Percentiles rank a stretch among this genome's conserved stretches.
Conservation (phyloP, 2,329 filamentous ascomycete genomes). For the Sporothrix luriei region DNA sequence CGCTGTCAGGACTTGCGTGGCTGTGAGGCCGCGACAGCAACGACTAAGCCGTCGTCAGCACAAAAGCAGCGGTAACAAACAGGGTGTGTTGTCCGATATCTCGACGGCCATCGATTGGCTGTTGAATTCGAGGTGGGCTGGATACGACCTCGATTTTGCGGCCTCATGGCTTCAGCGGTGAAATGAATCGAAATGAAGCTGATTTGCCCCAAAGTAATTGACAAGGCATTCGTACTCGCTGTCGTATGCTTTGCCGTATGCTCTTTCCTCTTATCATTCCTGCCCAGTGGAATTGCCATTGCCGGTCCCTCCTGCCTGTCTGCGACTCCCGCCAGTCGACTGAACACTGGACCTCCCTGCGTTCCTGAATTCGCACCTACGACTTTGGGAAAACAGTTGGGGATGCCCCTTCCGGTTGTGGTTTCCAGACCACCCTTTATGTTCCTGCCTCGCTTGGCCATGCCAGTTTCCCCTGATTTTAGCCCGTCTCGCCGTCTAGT, state of each 20-base stretch:
- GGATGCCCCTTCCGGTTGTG: not conserved
- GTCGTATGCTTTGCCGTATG: conserved; percentile 13
- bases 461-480: conserved; percentile 21
- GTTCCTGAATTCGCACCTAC: not conserved
- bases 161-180: not conserved
- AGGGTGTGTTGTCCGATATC: not conserved
- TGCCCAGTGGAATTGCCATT: not conserved
- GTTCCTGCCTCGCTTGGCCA: not conserved
- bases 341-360: no score
- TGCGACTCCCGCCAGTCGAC: no score
- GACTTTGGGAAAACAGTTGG: not conserved
- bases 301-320: not conserved
- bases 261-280: no score
- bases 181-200: conserved; percentile 21
- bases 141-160: not conserved
- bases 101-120: not conserved
- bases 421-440: not conserved
- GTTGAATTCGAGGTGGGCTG: not conserved
- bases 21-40: conserved; percentile 22
- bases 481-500: no score
- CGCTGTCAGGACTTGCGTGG: not conserved
- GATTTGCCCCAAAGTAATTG: no score
- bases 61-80: conserved; percentile 3
- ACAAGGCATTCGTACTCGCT: not conserved
- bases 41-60: conserved; percentile 12